These are phyloP conservation scores for Kuraishia cidri DNA, from an alignment of 805 yeast genomes.

Conservation along the genomic window DNA sequence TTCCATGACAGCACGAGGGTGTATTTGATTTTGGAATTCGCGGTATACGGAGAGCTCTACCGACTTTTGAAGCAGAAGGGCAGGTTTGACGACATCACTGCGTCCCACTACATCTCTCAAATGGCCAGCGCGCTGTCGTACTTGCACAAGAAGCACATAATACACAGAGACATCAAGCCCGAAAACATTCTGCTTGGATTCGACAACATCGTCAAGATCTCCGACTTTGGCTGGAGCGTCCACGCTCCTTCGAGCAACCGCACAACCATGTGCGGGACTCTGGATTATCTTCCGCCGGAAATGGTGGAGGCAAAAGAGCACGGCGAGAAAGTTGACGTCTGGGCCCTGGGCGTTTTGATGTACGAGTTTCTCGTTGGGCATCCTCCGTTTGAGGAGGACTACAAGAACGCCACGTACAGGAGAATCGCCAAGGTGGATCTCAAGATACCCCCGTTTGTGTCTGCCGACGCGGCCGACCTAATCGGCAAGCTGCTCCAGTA, in stretches of 20 bases:
- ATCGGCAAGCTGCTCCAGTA: conserved; percentile 55
- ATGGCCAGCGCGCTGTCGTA: conserved; percentile 74
- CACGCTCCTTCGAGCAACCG: conserved; percentile 49
- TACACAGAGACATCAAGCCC: conserved; percentile 92
- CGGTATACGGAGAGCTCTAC: conserved; percentile 82
- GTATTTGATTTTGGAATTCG: conserved; percentile 77
- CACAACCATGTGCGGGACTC: conserved; percentile 87
- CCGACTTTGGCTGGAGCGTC: conserved; percentile 97
- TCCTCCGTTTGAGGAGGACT: conserved; percentile 87
- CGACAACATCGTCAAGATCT: conserved; percentile 69
- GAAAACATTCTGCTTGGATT: conserved; percentile 79
- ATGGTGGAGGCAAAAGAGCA: conserved; percentile 81
- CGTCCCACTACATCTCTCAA: conserved; percentile 75
- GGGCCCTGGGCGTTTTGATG: conserved; percentile 87
- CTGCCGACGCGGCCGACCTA: conserved; percentile 70
- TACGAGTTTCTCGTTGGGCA: conserved; percentile 82
- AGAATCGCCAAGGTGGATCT: conserved; percentile 75
- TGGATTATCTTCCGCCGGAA: conserved; percentile 93
- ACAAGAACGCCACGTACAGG: conserved; percentile 69
- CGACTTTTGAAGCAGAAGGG: conserved; percentile 57
- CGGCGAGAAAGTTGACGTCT: conserved; percentile 71
- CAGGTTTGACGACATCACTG: conserved; percentile 62
- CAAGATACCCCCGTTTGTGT: conserved; percentile 60
- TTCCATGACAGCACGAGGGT: conserved; percentile 78
- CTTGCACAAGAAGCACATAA: conserved; percentile 70